These are phyloP conservation scores for Penicillium ochrochloron DNA, from an alignment of 495 filamentous ascomycete genomes.

Conservation along the genomic window DNA sequence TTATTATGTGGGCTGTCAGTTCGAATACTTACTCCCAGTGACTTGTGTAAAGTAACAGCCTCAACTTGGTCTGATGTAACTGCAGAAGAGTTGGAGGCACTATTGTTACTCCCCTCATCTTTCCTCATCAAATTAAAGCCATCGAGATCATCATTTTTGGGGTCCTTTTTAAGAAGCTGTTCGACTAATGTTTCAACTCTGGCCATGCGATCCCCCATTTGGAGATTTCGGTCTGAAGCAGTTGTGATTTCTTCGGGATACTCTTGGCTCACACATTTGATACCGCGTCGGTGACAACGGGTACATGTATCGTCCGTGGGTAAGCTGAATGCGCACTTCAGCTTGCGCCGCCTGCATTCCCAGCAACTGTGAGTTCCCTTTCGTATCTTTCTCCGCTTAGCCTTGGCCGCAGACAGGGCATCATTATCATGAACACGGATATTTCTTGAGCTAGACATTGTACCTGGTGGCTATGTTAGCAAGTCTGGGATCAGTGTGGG, in stretches of 20 bases:
- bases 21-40: neutral
- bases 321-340: slow-evolving; percentile 47
- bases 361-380: slow-evolving; percentile 58
- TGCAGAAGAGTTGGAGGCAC: neutral
- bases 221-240: slow-evolving; percentile 14
- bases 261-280: slow-evolving; percentile 42
- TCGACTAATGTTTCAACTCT: slow-evolving; percentile 10
- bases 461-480: no score
- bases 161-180: neutral
- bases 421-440: neutral
- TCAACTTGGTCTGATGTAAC: neutral
- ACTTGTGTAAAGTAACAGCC: neutral
- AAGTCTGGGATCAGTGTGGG: no score
- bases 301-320: slow-evolving; percentile 38
- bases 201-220: slow-evolving; percentile 11
- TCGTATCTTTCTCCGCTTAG: slow-evolving; percentile 39
- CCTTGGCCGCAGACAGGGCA: neutral
- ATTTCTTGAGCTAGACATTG: neutral
- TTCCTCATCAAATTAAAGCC: no score
- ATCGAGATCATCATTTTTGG: neutral
- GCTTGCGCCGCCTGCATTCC: slow-evolving; percentile 57
- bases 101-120: no score
- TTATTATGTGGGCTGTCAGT: no score
- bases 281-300: slow-evolving; percentile 41
- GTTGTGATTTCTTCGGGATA: slow-evolving; percentile 16